Evolutionary conservation across 371 early-diverging fungal species (phyloP).

Genomic region (Mucor mucedo): DNA sequence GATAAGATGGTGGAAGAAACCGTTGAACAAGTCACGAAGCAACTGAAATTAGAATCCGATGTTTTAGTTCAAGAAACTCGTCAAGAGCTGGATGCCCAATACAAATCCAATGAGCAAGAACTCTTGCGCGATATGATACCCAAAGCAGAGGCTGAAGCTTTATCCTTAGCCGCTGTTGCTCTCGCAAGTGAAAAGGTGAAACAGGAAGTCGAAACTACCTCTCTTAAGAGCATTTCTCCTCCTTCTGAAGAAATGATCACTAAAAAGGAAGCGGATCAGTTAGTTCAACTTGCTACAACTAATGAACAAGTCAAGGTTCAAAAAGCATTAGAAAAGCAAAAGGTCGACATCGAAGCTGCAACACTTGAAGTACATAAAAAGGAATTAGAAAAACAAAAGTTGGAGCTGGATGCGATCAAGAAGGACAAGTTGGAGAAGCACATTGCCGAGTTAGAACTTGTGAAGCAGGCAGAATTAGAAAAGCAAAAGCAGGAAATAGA

Average conservation of each 20-base stretch:
- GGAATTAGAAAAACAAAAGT: slow-evolving; percentile 10
- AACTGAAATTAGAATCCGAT: neutral
- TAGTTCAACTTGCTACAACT: slow-evolving; percentile 7
- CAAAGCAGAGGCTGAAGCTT: slow-evolving; percentile 19
- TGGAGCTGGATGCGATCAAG: neutral
- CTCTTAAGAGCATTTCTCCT: neutral
- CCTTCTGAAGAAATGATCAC: slow-evolving; percentile 1
- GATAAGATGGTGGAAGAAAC: slow-evolving; percentile 7
- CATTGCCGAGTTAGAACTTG: neutral
- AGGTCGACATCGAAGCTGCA: neutral
- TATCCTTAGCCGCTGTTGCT: slow-evolving; percentile 22
- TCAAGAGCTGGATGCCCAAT: slow-evolving; percentile 1
- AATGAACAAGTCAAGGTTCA: slow-evolving; percentile 13
- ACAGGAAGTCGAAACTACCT: neutral
- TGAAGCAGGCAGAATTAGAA: slow-evolving; percentile 8
- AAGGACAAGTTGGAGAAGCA: slow-evolving; percentile 11
- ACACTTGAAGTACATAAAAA: neutral
- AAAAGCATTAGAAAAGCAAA: slow-evolving; percentile 18
- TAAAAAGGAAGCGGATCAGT: slow-evolving; percentile 15
- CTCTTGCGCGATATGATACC: slow-evolving; percentile 16
- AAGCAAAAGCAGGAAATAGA: slow-evolving; percentile 1
- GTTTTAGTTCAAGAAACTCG: slow-evolving; percentile 1
- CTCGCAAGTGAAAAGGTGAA: slow-evolving; percentile 9
- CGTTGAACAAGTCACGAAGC: neutral
- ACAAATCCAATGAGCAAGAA: slow-evolving; percentile 5